phyloP scores from a whole-genome alignment of 306 rosid genomes.

The Pterocarpus santalinus region DNA sequence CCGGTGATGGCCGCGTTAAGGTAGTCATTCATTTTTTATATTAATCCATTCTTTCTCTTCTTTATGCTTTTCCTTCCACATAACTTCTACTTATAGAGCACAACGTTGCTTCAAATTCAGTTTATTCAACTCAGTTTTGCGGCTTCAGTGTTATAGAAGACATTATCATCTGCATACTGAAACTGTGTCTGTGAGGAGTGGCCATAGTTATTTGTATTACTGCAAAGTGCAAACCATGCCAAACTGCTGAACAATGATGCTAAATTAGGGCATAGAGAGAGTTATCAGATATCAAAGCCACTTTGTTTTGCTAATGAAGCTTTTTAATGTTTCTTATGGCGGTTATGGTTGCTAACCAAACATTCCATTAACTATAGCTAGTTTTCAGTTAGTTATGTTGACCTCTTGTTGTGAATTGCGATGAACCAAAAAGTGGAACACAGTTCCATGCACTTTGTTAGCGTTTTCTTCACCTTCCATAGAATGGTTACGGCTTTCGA shows the following conservation, averaged over 20 bases:
- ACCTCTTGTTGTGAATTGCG: not conserved
- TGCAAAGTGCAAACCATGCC: too few species aligned
- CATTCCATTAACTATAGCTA: not conserved
- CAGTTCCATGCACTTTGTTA: not conserved
- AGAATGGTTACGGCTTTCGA: not conserved
- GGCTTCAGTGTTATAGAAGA: not conserved
- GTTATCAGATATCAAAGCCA: not conserved
- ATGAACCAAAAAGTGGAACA: not conserved
- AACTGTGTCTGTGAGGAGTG: too few species aligned
- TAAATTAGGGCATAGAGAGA: too few species aligned
- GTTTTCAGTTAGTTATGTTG: not conserved
- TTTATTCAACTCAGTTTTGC: not conserved
- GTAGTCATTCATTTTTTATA: conserved; percentile 37
- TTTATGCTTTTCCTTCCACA: not conserved
- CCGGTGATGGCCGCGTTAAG: conserved; percentile 97
- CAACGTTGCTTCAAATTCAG: not conserved
- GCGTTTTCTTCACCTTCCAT: not conserved
- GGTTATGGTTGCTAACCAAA: not conserved
- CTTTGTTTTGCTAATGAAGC: not conserved
- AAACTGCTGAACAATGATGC: too few species aligned
- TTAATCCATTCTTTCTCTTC: not conserved
- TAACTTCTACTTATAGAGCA: not conserved
- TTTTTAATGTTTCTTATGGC: not conserved
- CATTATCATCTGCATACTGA: too few species aligned
- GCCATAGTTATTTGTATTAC: too few species aligned